Percentiles rank a stretch among this genome's conserved stretches.
These are phyloP conservation scores for Metarhizium guizhouense DNA, from an alignment of 2,329 filamentous ascomycete genomes.

Conservation along the genomic window DNA sequence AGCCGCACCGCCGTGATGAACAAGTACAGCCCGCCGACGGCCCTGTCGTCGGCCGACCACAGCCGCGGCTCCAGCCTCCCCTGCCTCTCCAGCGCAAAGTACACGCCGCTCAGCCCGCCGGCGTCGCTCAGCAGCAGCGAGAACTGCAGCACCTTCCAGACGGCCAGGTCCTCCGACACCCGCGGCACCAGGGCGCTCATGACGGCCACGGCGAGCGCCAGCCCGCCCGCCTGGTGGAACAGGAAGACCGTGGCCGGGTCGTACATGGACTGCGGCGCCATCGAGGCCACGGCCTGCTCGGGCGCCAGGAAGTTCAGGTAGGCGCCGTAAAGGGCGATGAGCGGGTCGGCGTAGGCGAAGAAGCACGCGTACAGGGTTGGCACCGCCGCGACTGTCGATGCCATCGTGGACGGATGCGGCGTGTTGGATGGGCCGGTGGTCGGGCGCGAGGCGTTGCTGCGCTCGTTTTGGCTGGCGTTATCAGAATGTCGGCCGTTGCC, in stretches of 20 bases:
- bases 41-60: slow-evolving; percentile 11
- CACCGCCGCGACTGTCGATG: too few relatives aligned
- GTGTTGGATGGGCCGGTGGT: too few relatives aligned
- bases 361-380: too few relatives aligned
- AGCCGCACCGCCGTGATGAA: slow-evolving; percentile 8
- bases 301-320: too few relatives aligned
- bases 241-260: slow-evolving; percentile 11
- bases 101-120: slow-evolving; percentile 11
- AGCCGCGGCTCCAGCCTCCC: slow-evolving; percentile 6
- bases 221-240: slow-evolving; percentile 13
- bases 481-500: too few relatives aligned
- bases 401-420: too few relatives aligned
- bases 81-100: slow-evolving; percentile 5
- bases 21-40: slow-evolving; percentile 6
- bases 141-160: slow-evolving; percentile 13
- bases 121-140: slow-evolving; percentile 14
- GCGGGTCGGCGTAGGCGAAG: too few relatives aligned
- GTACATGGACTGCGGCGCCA: neutral
- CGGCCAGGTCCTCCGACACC: slow-evolving; percentile 9
- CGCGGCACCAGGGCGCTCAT: slow-evolving; percentile 12
- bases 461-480: too few relatives aligned
- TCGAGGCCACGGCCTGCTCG: too few relatives aligned
- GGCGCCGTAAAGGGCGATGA: too few relatives aligned
- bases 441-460: too few relatives aligned
- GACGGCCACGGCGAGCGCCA: slow-evolving; percentile 10